Evolutionary conservation across 352 stramenopile species (phyloP).

Genomic region (Pythium sukuiense): DNA sequence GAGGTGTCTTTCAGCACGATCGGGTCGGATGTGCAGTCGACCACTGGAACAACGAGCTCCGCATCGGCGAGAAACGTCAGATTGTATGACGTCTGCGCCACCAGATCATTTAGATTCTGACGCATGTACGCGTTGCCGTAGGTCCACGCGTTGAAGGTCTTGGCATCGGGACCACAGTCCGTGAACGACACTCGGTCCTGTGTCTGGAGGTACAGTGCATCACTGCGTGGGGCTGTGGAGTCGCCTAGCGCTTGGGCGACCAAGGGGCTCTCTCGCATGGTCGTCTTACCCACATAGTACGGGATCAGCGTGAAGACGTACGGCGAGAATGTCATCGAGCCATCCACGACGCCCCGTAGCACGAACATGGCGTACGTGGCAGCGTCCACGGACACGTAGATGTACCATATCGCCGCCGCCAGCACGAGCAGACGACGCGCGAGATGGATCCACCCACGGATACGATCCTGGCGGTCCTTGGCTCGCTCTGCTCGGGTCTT

Average conservation of each 20-base stretch:
- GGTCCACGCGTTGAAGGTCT: background rate
- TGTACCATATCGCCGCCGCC: slow-evolving; percentile 37
- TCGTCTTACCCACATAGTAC: slow-evolving; percentile 30
- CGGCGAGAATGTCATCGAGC: slow-evolving; percentile 19
- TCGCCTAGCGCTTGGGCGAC: slow-evolving; percentile 26
- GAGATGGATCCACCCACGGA: slow-evolving; percentile 20
- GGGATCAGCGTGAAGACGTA: slow-evolving; percentile 28
- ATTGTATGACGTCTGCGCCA: slow-evolving; percentile 36
- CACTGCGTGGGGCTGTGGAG: slow-evolving; percentile 33
- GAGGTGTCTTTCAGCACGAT: slow-evolving; percentile 21
- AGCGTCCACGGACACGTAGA: slow-evolving; percentile 30
- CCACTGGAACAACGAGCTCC: slow-evolving; percentile 44
- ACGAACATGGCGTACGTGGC: slow-evolving; percentile 27
- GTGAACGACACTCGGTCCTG: slow-evolving; percentile 9
- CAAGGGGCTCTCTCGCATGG: slow-evolving; percentile 36
- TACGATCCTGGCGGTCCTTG: background rate
- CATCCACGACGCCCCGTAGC: slow-evolving; percentile 20
- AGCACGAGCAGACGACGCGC: slow-evolving; percentile 27
- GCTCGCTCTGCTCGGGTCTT: background rate
- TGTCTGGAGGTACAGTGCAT: slow-evolving; percentile 38
- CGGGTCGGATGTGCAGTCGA: slow-evolving; percentile 40
- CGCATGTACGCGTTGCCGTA: slow-evolving; percentile 43
- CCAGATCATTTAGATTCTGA: slow-evolving; percentile 25
- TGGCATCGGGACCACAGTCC: slow-evolving; percentile 16
- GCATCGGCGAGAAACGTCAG: slow-evolving; percentile 30